These are phyloP conservation scores for Edhazardia aedis DNA, from an alignment of 371 early-diverging fungal species.

Conservation along the genomic window DNA sequence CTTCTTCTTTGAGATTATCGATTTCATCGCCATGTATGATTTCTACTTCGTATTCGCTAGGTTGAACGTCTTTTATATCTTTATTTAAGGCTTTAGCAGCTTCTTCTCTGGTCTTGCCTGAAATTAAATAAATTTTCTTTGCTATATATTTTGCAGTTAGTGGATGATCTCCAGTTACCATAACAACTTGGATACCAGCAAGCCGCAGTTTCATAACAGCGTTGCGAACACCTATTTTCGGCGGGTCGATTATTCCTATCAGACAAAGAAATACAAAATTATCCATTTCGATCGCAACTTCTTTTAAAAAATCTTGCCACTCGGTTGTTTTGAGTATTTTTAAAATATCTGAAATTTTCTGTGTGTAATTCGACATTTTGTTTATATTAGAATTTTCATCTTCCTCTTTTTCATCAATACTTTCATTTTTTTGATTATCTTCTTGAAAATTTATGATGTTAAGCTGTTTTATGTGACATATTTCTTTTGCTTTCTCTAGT, in stretches of 20 bases:
- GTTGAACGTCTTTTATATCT: slow-evolving; percentile 50
- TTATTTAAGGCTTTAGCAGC: slow-evolving; percentile 52
- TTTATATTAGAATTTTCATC: too few relatives aligned
- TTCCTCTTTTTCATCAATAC: too few relatives aligned
- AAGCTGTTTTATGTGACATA: too few relatives aligned
- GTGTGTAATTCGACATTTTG: background rate
- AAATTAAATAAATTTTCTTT: slow-evolving; percentile 57
- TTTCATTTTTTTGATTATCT: too few relatives aligned
- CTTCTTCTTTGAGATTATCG: slow-evolving; percentile 54
- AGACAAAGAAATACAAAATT: slow-evolving; percentile 61
- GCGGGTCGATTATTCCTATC: slow-evolving; percentile 66
- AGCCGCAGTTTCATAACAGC: slow-evolving; percentile 66
- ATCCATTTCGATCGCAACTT: background rate
- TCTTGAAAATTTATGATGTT: too few relatives aligned
- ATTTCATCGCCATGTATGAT: slow-evolving; percentile 71
- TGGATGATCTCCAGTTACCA: slow-evolving; percentile 84
- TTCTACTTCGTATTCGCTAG: slow-evolving; percentile 59
- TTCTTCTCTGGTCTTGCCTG: slow-evolving; percentile 57
- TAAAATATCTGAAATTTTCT: background rate
- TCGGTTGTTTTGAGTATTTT: background rate
- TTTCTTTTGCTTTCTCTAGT: too few relatives aligned
- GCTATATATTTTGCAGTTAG: slow-evolving; percentile 54
- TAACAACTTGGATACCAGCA: slow-evolving; percentile 73
- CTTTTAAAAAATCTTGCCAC: background rate
- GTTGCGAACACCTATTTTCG: slow-evolving; percentile 77